Evolutionary conservation across 768 basidiomycete genomes (phyloP), one percentile per base, ranked within the genome.

Genomic region (Leccinum rimulosum): DNA sequence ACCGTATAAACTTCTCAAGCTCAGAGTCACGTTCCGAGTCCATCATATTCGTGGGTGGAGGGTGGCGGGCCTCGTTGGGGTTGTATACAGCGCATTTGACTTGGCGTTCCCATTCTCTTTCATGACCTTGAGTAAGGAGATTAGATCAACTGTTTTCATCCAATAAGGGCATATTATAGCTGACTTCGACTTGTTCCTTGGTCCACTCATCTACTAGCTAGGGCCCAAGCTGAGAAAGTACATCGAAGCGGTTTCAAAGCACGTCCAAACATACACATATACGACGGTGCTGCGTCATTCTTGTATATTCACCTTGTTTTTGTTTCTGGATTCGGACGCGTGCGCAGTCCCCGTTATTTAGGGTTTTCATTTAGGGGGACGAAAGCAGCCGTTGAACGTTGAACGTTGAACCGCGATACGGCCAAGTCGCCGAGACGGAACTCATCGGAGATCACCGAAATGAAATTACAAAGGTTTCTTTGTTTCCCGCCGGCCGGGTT

Each of bases 1-100:
- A 79, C 59, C 95, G 84, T 61, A 98, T 95, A 76, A 86, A 97
- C 68, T 84, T 86, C 73, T 98, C 95, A 48, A 98, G 82, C 60
- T 98, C 95, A 50, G 89, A 88, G 68, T 96, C 93, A 31, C 94
- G 81, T 66, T 91, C 90, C 1, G 81, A 78, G 54, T 93, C 91
- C 43, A 88, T 83, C 68, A 88, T 77, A 62, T 88, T 88, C 3
- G 91, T 82, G 0, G 93, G 93, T 0, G 93, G 93, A 4, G 93
- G 94, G 68, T 95, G 74, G 10, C 87, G 82, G 27, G 80, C 67
- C 71, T 96, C 93, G 69, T 96, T 86, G 3, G 94, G 90, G 68
- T 95, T 95, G 70, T 22, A 22, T 86, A 91, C 12, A 83, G 76
- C 0, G 79, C 75, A 64, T 98, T 98, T 4, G 91, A 91, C 65